These are phyloP conservation scores for baker's yeast (Saccharomyces cerevisiae) DNA, from an alignment of 805 yeast species.

Conservation along the genomic window DNA sequence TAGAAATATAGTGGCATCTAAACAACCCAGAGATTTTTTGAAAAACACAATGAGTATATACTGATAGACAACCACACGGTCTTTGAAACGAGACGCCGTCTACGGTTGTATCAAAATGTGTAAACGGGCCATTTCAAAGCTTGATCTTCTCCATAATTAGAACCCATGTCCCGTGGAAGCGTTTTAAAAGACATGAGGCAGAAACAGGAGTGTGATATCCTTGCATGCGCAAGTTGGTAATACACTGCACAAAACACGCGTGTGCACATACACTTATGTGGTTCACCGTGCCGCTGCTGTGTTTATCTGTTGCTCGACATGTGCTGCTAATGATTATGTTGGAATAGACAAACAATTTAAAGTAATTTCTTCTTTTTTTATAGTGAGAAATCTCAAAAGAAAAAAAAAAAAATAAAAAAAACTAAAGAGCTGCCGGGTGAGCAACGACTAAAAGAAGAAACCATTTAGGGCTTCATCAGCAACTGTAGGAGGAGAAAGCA, in stretches of 20 bases:
- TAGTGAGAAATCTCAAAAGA: neutral
- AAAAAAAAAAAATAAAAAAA: neutral
- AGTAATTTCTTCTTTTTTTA: neutral
- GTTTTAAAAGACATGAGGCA: conserved; percentile 42
- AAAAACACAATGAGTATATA: neutral
- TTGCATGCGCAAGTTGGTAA: neutral
- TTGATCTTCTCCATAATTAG: conserved; percentile 55
- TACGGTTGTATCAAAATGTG: conserved; percentile 47
- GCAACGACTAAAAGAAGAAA: neutral
- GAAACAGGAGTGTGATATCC: conserved; percentile 44
- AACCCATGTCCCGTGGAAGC: conserved; percentile 48
- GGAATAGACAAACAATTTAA: neutral
- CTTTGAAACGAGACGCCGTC: conserved; percentile 8
- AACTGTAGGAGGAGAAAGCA: neutral
- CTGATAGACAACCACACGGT: neutral
- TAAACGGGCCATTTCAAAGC: conserved; percentile 34
- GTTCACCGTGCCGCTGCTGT: neutral
- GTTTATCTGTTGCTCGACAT: neutral
- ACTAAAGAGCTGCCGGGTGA: neutral
- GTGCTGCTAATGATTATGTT: neutral
- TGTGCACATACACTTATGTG: neutral
- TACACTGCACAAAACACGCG: neutral
- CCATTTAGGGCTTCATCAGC: neutral
- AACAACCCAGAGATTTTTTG: neutral
- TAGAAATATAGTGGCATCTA: neutral